phyloP scores from a whole-genome alignment of 148 eudicot species.

The Persicaria tinctoria region DNA sequence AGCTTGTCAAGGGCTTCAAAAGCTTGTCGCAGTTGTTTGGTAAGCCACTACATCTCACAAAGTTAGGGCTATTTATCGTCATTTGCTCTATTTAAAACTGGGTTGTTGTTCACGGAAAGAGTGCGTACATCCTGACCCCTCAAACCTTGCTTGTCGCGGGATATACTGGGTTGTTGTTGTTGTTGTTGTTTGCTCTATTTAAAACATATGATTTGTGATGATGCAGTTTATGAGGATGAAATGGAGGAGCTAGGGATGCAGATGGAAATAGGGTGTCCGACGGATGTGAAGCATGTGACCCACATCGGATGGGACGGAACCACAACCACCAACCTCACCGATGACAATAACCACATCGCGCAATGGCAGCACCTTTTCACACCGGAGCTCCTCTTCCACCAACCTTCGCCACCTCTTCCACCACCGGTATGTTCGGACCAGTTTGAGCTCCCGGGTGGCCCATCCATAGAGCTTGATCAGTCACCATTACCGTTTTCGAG shows the following conservation, averaged over 20 bases:
- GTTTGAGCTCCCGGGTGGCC: not conserved
- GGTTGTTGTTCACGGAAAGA: too few species aligned
- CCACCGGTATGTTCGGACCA: not conserved
- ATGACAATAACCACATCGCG: constrained; percentile 29
- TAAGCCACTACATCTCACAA: constrained; percentile 25
- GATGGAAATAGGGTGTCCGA: constrained; percentile 74
- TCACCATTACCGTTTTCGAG: not conserved
- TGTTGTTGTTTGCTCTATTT: too few species aligned
- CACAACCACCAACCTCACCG: constrained; percentile 35
- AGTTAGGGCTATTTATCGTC: not conserved
- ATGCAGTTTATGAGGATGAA: constrained; percentile 58
- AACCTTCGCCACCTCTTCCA: not conserved
- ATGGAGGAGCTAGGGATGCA: constrained; percentile 50
- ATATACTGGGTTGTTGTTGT: too few species aligned
- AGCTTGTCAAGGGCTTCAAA: constrained; percentile 59
- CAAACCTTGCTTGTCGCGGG: too few species aligned
- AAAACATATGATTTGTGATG: not conserved
- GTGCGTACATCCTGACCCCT: too few species aligned
- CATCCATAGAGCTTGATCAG: not conserved
- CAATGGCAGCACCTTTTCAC: constrained; percentile 4
- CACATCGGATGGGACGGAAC: constrained; percentile 72
- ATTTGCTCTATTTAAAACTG: not conserved
- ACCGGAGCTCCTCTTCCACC: not conserved
- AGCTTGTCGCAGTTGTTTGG: constrained; percentile 67
- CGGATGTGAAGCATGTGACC: constrained; percentile 76